Conservation (phyloP, 768 basidiomycete genomes). For the Pisolithus sp. region DNA sequence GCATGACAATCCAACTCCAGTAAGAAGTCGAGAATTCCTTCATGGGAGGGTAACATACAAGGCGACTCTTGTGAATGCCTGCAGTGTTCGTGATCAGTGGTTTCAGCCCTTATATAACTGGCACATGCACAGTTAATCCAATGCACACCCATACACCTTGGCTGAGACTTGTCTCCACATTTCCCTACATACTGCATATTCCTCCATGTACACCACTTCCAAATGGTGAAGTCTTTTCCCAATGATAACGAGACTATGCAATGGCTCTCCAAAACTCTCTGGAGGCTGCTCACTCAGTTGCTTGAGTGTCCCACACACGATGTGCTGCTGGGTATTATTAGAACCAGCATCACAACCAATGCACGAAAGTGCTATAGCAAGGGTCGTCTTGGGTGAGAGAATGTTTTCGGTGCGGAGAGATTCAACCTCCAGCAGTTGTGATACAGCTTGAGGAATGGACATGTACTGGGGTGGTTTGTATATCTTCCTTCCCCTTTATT, state of each 20-base stretch:
- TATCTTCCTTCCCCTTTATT: constrained; percentile 78
- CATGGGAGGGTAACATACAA: no score
- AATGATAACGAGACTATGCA: constrained; percentile 89
- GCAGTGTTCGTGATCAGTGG: not conserved
- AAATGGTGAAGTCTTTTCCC: constrained; percentile 87
- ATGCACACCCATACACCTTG: constrained; percentile 38
- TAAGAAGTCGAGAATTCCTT: no score
- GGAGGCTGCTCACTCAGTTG: constrained; percentile 60
- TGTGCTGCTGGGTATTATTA: constrained; percentile 43
- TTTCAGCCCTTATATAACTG: not conserved
- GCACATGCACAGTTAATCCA: constrained; percentile 32
- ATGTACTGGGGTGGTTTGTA: constrained; percentile 98
- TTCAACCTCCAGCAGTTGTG: constrained; percentile 71
- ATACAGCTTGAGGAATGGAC: constrained; percentile 82
- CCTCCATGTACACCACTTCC: constrained; percentile 83
- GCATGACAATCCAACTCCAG: no score
- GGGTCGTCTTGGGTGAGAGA: constrained; percentile 49
- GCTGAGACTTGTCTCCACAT: constrained; percentile 22
- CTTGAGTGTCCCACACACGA: constrained; percentile 78
- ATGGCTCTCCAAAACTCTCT: constrained; percentile 73
- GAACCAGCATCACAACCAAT: constrained; percentile 48
- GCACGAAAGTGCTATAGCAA: constrained; percentile 72
- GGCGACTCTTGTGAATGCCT: not conserved
- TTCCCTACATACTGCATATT: constrained; percentile 46
- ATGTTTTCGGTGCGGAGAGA: constrained; percentile 42